These are phyloP conservation scores for Lepidopterella palustris DNA, from an alignment of 495 filamentous ascomycete genomes.

Conservation along the genomic window DNA sequence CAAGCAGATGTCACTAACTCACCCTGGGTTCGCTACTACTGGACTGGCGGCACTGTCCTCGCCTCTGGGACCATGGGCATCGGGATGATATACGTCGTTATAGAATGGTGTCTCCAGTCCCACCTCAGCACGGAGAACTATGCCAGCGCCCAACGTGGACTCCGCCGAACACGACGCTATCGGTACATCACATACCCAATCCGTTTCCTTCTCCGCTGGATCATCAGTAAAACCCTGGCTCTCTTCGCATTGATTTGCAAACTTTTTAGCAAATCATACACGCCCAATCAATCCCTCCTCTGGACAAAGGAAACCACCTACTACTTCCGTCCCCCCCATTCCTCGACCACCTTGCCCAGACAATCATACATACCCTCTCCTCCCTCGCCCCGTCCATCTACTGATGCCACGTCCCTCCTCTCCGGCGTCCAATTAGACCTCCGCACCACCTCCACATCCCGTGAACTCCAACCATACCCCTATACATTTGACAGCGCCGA, in stretches of 20 bases:
- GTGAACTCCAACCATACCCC: background rate
- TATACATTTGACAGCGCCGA: background rate
- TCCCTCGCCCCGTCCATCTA: background rate
- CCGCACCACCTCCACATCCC: background rate
- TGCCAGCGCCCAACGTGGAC: slow-evolving; percentile 4
- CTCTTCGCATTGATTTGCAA: background rate
- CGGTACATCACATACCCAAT: slow-evolving; percentile 3
- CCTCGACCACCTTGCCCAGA: background rate
- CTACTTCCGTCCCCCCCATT: background rate
- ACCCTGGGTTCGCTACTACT: slow-evolving; percentile 26
- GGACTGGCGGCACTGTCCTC: slow-evolving; percentile 34
- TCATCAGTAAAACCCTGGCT: background rate
- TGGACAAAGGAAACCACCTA: background rate
- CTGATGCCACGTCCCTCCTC: background rate
- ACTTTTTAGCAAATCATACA: background rate
- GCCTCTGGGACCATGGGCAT: slow-evolving; percentile 29
- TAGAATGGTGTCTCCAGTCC: slow-evolving; percentile 21
- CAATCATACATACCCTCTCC: background rate
- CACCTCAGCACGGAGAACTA: slow-evolving; percentile 13
- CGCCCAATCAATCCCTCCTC: background rate
- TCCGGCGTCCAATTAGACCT: background rate
- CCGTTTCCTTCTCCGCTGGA: background rate
- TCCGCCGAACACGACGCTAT: slow-evolving; percentile 10
- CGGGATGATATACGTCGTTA: slow-evolving; percentile 35
- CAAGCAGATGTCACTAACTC: slow-evolving; percentile 19